A percentile compares a stretch with the other conserved stretches of the same genome.
Evolutionary conservation across 257 asterid species (phyloP).

Genomic region (Coffea eugenioides): DNA sequence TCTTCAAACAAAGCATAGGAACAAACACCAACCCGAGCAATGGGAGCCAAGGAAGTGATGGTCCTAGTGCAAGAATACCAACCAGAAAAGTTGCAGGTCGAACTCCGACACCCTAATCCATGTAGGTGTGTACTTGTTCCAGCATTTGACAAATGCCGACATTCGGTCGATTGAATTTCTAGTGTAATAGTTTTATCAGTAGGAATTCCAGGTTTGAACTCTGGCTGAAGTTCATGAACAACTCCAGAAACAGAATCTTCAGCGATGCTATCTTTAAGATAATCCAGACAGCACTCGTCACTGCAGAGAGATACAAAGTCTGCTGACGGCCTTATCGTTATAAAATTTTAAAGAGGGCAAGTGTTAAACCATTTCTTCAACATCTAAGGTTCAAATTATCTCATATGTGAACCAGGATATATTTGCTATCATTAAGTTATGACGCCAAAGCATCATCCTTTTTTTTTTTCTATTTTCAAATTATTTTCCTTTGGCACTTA

Average conservation of each 20-base stretch:
- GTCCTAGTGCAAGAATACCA: slow-evolving; percentile 76
- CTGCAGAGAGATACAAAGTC: slow-evolving; percentile 37
- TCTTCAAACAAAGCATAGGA: slow-evolving; percentile 58
- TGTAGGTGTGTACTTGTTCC: slow-evolving; percentile 40
- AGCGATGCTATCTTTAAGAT: slow-evolving; percentile 32
- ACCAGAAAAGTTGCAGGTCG: slow-evolving; percentile 51
- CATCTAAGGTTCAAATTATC: not conserved
- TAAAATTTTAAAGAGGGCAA: not conserved
- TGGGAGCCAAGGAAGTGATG: slow-evolving; percentile 77
- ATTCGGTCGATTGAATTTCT: slow-evolving; percentile 49
- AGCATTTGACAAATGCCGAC: slow-evolving; percentile 42
- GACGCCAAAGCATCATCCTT: no score
- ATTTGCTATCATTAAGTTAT: no score
- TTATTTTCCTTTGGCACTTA: not conserved
- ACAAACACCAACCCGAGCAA: slow-evolving; percentile 50
- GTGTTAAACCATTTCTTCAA: not conserved
- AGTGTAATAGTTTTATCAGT: slow-evolving; percentile 46
- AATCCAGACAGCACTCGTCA: slow-evolving; percentile 48
- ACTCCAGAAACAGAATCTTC: slow-evolving; percentile 19
- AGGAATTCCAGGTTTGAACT: slow-evolving; percentile 55
- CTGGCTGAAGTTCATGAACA: slow-evolving; percentile 35
- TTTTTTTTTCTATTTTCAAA: not conserved
- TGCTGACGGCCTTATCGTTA: slow-evolving; percentile 12
- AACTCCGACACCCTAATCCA: slow-evolving; percentile 45
- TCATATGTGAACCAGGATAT: not conserved